phyloP scores from a whole-genome alignment of 2,329 filamentous ascomycete genomes.

The Aspergillus niger region DNA sequence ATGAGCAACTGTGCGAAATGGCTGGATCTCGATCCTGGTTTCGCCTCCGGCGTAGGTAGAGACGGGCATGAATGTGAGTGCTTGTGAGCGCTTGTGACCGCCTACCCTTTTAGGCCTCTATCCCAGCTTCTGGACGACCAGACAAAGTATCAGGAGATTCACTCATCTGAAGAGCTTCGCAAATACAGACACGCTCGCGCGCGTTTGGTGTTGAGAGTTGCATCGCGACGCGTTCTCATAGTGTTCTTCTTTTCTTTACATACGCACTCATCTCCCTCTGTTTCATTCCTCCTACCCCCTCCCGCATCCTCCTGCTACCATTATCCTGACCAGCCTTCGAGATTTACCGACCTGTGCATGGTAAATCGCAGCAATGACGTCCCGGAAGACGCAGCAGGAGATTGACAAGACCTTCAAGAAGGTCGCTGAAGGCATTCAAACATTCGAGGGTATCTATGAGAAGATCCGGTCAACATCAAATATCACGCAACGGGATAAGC shows the following conservation, averaged over 20 bases:
- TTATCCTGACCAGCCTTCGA: conserved; percentile 17
- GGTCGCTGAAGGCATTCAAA: conserved; percentile 85
- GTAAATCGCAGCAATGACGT: conserved; percentile 67
- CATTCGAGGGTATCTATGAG: conserved; percentile 94
- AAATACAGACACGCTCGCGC: conserved; percentile 9
- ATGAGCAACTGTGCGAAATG: background rate
- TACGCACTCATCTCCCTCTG: background rate
- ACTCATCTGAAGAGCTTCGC: conserved; percentile 13
- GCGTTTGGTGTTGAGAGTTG: conserved; percentile 15
- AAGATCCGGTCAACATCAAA: conserved; percentile 95
- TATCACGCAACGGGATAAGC: conserved; percentile 94
- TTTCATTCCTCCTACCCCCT: background rate
- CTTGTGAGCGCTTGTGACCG: conserved; percentile 10
- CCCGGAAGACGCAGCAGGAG: conserved; percentile 94
- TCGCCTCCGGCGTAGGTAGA: background rate
- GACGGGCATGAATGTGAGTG: conserved; percentile 1
- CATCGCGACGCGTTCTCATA: conserved; percentile 4
- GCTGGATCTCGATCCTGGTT: background rate
- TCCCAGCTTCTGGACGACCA: conserved; percentile 17
- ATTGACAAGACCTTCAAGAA: conserved; percentile 99
- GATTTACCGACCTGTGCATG: conserved; percentile 27
- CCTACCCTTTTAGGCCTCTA: conserved; percentile 14
- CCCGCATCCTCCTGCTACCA: background rate
- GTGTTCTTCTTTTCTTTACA: background rate
- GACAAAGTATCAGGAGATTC: conserved; percentile 20